Evolutionary conservation across 805 yeast species (phyloP).

Genomic region (Brettanomyces naardenensis): DNA sequence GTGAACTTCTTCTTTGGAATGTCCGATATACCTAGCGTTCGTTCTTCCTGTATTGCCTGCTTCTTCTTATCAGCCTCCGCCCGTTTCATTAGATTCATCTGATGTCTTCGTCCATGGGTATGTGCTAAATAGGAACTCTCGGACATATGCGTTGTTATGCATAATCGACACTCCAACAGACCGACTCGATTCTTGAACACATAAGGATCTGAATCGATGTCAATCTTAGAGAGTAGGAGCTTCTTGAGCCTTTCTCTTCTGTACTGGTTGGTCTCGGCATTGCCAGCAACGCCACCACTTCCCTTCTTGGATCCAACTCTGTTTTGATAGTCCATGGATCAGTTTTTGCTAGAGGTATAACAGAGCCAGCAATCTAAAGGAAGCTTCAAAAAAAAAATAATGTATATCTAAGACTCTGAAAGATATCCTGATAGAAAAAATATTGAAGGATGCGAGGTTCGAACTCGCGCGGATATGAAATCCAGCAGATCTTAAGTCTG

Average conservation of each 20-base stretch:
- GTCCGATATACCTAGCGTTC: constrained; percentile 22
- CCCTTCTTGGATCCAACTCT: constrained; percentile 89
- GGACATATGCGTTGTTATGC: constrained; percentile 74
- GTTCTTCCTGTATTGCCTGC: constrained; percentile 9
- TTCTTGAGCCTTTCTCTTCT: constrained; percentile 61
- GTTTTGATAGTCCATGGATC: constrained; percentile 88
- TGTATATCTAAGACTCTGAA: too few species aligned
- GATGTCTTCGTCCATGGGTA: constrained; percentile 79
- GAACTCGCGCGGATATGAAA: constrained; percentile 5
- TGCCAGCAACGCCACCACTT: constrained; percentile 81
- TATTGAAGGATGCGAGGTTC: constrained; percentile 6
- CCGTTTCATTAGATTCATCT: constrained; percentile 59
- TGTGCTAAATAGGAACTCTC: constrained; percentile 81
- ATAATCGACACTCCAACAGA: constrained; percentile 72
- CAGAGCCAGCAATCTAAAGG: background rate
- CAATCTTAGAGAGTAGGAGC: constrained; percentile 43
- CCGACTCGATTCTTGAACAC: constrained; percentile 82
- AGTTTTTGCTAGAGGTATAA: background rate
- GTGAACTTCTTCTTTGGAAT: constrained; percentile 39
- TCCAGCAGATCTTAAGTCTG: constrained; percentile 7
- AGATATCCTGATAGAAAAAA: constrained; percentile 1
- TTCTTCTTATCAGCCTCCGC: constrained; percentile 29
- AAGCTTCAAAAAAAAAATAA: too few species aligned
- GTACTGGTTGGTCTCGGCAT: constrained; percentile 59
- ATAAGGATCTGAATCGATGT: constrained; percentile 68